phyloP scores from a whole-genome alignment of 306 rosid genomes.

The Prosopis cineraria region DNA sequence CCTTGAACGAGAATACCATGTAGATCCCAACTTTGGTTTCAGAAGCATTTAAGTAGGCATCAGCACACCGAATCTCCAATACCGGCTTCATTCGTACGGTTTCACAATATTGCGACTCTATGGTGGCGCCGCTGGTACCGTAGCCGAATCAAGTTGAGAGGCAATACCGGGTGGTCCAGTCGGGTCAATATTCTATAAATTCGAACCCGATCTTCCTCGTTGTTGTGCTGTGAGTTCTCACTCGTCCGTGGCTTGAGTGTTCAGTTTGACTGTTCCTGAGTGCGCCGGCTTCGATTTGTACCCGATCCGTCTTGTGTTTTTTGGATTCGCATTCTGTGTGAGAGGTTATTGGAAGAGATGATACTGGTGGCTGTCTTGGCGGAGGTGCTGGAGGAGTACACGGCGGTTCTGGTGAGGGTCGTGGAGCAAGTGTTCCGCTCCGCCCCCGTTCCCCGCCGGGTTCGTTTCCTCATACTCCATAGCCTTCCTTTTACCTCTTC shows the following conservation, averaged over 20 bases:
- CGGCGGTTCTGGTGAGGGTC: conserved; percentile 50
- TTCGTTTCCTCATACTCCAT: conserved; percentile 59
- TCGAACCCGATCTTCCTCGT: background rate
- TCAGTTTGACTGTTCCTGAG: background rate
- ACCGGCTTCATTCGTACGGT: background rate
- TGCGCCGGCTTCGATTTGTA: background rate
- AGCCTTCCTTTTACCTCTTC: conserved; percentile 47
- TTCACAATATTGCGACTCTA: background rate
- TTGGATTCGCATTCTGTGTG: background rate
- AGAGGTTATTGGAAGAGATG: conserved; percentile 32
- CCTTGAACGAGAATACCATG: background rate
- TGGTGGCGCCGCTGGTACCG: conserved; percentile 9
- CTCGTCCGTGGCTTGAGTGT: background rate
- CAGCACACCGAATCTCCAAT: conserved; percentile 2
- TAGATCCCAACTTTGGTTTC: background rate
- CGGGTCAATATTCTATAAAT: background rate
- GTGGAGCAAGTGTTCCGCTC: conserved; percentile 54
- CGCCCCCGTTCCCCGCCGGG: conserved; percentile 56
- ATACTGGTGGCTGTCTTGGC: conserved; percentile 56
- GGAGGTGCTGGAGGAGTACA: conserved; percentile 72
- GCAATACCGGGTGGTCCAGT: background rate
- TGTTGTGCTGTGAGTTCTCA: background rate
- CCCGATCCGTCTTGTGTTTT: background rate
- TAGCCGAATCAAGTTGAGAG: background rate
- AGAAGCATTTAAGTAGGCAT: no score